phyloP scores from a whole-genome alignment of 2,329 filamentous ascomycete genomes.

The Didymella exigua region DNA sequence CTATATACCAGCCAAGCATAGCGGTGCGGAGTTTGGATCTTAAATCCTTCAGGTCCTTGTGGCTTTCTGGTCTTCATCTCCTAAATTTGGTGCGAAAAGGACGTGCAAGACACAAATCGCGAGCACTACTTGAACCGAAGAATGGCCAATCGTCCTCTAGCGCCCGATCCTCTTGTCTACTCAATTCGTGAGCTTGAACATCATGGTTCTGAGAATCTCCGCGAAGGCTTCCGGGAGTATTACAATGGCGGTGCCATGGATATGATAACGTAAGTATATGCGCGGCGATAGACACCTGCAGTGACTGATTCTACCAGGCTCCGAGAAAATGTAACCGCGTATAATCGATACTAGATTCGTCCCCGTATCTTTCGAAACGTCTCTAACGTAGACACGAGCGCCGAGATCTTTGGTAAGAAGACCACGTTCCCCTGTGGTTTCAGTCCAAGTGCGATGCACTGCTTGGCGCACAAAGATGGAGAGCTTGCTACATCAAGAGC shows the following conservation, averaged over 20 bases:
- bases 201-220: slow-evolving; percentile 47
- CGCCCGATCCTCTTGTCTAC: slow-evolving; percentile 27
- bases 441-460: slow-evolving; percentile 67
- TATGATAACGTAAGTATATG: slow-evolving; percentile 16
- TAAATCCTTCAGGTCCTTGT: background rate
- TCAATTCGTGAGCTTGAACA: slow-evolving; percentile 39
- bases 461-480: slow-evolving; percentile 66
- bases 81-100: background rate
- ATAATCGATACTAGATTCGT: slow-evolving; percentile 39
- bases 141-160: slow-evolving; percentile 27
- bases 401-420: slow-evolving; percentile 42
- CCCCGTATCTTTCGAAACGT: slow-evolving; percentile 44
- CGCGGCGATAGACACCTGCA: background rate
- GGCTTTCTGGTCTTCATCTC: background rate
- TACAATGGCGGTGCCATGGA: slow-evolving; percentile 24
- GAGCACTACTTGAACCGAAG: background rate
- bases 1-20: background rate
- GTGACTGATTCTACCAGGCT: slow-evolving; percentile 45
- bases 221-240: slow-evolving; percentile 56
- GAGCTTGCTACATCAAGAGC: slow-evolving; percentile 66
- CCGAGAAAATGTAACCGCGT: slow-evolving; percentile 41
- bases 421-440: slow-evolving; percentile 46
- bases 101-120: too few relatives aligned
- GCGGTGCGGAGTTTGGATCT: background rate
- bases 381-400: slow-evolving; percentile 28